Base-by-base conservation (phyloP, 1,284 basidiomycete genomes). In the Mycosarcoma mackinlayi region DNA sequence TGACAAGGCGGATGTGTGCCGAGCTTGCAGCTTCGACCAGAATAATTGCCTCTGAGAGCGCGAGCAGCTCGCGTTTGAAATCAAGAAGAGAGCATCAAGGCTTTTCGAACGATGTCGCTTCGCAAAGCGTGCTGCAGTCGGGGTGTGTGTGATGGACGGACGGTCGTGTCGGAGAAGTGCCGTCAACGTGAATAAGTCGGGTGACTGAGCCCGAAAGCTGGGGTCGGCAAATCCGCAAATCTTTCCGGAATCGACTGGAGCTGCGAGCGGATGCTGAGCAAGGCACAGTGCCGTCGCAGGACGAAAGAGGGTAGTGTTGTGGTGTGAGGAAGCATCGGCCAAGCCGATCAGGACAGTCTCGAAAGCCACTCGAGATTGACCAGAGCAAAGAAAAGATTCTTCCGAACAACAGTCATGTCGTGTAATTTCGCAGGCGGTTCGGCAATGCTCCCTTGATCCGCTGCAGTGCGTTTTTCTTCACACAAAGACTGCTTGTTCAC, bases 11-110 rank as follows among this genome's bases (percentile, higher is more conserved):
- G 28, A 40, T 23, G 30, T 47, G 27, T 10, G 50, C 21, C 3
- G 23, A 40, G 25, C 9, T 19, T 7, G 35, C 41, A 44, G 34
- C 48, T 27, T 18, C 21, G 33, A 16, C 16, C 14, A 38, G 6
- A 24, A 45, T 33, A 21, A 31, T 27, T 25, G 31, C 31, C 45
- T 23, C 13, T 16, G 45, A 47, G 37, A 25, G 48, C 48, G 30
- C 31, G 28, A 40, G 48, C 48, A 40, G 21, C 48, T 50, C 37
- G 37, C 48, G 19, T 19, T 18, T 37, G 25, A 14, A 10, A 18
- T 49, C 10, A 38, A 10, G 6, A 27, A 31, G 25, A 31, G 37
- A 8, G 23, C 57, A 52, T 60, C 31, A 39, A 60, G 38, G 23
- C 34, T 35, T 14, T n/a, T n/a, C n/a, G n/a, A n/a, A n/a, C 34